Evolutionary conservation across 176 grass and related monocot species (phyloP), one percentile per base, ranked within the genome.

Genomic region (Oryza punctata): DNA sequence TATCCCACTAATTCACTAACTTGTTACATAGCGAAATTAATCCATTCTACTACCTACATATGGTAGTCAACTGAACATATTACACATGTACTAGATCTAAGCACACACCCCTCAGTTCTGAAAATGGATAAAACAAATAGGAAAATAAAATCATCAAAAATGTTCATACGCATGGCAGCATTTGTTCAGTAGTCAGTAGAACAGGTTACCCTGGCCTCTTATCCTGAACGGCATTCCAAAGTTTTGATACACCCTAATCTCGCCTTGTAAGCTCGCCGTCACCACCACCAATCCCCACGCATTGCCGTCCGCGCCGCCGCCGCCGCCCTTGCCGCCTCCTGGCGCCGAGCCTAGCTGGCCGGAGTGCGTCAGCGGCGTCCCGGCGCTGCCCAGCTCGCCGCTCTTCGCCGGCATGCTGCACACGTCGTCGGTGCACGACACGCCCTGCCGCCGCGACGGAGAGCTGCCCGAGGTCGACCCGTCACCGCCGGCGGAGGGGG

Each of bases 191-290:
- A 60, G 79, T 78, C 35, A 90, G 35, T 65, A 60, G 79, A 83
- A 86, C 7, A 79, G 74, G 33, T 86, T 90, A 45, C 68, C 78
- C 79, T 90, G 88, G 4, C 88, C 88, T 79, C 44, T 90, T 46
- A 90, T 86, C 79, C 84, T 90, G 67, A 98, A 85, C 0, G 96
- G 96, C 89, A 94, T 81, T 1, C 96, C 93, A 46, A 95, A 98
- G 65, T 98, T 98, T 77, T 95, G 91, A 82, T 92, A 98, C 63
- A 98, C 85, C 70, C 85, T 93, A 80, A 96, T 94, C 86, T 92
- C 91, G 32, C 96, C 96, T 28, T 69, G 73, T 65, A 95, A 68
- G 52, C 85, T 89, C 49, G 93, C 96, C 64, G 96, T 93, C 46
- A 90, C 92, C 32, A 98, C 93, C 24, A 98, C 92, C 21, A 98